A percentile compares a stretch with the other conserved stretches of the same genome.
Conservation (phyloP, 2,329 filamentous ascomycete genomes). For the Claviceps purpurea region DNA sequence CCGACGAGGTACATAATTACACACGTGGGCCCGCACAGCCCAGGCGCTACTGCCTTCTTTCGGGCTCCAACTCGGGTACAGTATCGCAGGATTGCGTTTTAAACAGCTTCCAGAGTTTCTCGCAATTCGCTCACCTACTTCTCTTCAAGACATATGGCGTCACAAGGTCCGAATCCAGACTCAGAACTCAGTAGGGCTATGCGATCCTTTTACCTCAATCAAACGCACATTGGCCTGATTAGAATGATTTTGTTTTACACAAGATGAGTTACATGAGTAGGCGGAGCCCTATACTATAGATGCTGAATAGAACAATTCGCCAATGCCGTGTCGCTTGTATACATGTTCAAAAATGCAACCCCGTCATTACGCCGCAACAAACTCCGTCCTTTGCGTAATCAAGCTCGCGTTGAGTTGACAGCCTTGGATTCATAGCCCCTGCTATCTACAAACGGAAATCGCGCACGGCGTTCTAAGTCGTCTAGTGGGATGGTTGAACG, state of each 20-base stretch:
- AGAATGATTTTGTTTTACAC: too few relatives aligned
- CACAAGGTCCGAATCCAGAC: neutral
- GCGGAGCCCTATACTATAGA: too few relatives aligned
- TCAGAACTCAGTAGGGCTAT: neutral
- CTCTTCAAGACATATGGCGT: neutral
- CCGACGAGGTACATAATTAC: too few relatives aligned
- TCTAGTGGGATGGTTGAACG: slow-evolving; percentile 71
- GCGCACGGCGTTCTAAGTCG: slow-evolving; percentile 62
- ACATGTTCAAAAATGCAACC: neutral
- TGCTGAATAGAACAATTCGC: neutral
- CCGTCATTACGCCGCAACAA: neutral
- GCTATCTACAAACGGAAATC: slow-evolving; percentile 53
- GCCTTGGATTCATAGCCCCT: slow-evolving; percentile 34
- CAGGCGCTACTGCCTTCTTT: too few relatives aligned
- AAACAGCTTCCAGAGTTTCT: neutral
- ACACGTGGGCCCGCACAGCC: too few relatives aligned
- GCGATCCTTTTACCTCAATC: neutral
- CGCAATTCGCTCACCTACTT: neutral
- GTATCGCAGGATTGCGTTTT: too few relatives aligned
- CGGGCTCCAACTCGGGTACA: too few relatives aligned
- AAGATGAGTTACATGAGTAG: too few relatives aligned
- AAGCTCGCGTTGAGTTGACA: slow-evolving; percentile 21
- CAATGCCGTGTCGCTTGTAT: neutral
- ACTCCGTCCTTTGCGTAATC: neutral
- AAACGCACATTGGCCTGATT: too few relatives aligned